phyloP scores from a whole-genome alignment of 176 grass and related monocot species.

The Cenchrus purpureus region DNA sequence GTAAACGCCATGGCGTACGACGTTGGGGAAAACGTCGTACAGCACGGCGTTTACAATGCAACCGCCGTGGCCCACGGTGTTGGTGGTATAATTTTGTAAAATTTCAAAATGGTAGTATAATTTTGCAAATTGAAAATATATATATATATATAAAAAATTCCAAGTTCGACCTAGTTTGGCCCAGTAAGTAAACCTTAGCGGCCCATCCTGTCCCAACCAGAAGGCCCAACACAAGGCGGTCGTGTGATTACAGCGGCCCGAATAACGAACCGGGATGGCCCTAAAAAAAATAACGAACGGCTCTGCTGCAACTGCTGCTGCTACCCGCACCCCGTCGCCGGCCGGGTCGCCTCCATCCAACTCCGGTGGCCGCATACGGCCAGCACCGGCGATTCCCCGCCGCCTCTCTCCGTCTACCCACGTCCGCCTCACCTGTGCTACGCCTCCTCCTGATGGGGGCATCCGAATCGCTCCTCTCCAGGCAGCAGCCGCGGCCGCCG shows the following conservation, averaged over 20 bases:
- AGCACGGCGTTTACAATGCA: no score
- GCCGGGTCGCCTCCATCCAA: background rate
- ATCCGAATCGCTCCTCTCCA: slow-evolving; percentile 54
- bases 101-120: no score
- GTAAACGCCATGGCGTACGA: no score
- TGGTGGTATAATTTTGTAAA: no score
- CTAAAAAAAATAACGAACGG: background rate
- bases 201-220: background rate
- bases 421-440: background rate
- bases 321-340: background rate
- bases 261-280: background rate
- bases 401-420: background rate
- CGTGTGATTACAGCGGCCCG: background rate
- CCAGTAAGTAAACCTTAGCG: no score
- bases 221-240: background rate
- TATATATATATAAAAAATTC: no score
- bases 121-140: no score
- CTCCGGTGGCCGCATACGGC: slow-evolving; percentile 11
- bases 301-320: background rate
- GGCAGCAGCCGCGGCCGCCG: slow-evolving; percentile 41
- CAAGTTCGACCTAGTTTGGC: background rate
- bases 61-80: no score
- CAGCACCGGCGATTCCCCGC: background rate
- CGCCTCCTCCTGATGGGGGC: slow-evolving; percentile 48
- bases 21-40: no score